Base-by-base conservation (phyloP, 108 stramenopile species). In the Craspedostauros australis region DNA sequence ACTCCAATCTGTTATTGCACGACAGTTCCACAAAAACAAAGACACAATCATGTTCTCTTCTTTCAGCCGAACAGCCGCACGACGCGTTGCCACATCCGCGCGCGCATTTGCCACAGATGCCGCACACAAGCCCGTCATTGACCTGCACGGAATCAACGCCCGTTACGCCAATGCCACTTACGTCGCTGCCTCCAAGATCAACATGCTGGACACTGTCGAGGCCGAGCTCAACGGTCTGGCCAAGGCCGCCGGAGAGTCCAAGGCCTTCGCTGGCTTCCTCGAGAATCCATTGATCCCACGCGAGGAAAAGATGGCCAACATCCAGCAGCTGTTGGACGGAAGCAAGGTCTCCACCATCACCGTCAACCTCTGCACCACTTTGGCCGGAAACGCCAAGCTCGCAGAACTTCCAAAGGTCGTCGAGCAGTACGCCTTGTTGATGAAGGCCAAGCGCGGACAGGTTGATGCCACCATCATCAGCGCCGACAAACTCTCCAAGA, bases 151-250 rank as follows among this genome's bases (percentile, higher is more conserved):
- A 26, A 61, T 95, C 42, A 77, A 76, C 50, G 95, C 96, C 39
- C 86, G 96, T 18, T 97, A 97, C 68, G 95, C 96, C 71, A 95
- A 94, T 60, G 96, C 96, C 51, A 85, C 92, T 21, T 97, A 94
- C 82, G 53, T 79, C 15, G 92, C 95, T 24, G 94, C 93, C 39
- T 86, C 86, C 62, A 95, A 95, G 70, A 62, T 70, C 1, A 64
- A 73, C 16, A n/a, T 44, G 29, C 84, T 95, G 36, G 80, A 89
- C 24, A 58, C 76, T 37, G 96, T 97, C 21, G 95, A 97, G 62
- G 31, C 38, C 12, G 96, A 97, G 68, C 64, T 96, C 18, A 64
- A 74, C 18, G 90, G 82, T 30, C 72, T 96, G 39, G 56, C 78
- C 31, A 49, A 72, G 46, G 70, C 86, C 19, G 77, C 90, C 24